Percentiles rank a stretch among this genome's conserved stretches.
Evolutionary conservation across 257 asterid species (phyloP).

Genomic region (Rubia yunnanensis): DNA sequence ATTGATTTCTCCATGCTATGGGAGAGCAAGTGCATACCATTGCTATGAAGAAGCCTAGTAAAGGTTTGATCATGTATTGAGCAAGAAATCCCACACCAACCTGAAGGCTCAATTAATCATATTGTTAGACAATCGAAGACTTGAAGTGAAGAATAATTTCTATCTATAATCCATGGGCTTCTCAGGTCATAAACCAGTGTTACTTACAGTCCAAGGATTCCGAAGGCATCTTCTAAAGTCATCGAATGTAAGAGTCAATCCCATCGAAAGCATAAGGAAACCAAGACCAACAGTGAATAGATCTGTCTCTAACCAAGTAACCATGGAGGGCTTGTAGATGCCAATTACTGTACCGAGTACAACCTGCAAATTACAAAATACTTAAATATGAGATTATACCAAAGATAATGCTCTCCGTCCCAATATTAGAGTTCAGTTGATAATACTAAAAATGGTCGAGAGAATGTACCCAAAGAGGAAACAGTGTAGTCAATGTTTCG

Average conservation of each 20-base stretch:
- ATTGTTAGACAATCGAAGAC: conserved; percentile 13
- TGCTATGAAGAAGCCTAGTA: conserved; percentile 73
- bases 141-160: conserved; percentile 3
- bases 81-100: conserved; percentile 95
- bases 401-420: background rate
- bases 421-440: conserved; percentile 1
- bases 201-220: conserved; percentile 95
- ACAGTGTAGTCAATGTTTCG: conserved; percentile 84
- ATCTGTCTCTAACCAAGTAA: conserved; percentile 90
- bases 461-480: conserved; percentile 84
- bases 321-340: conserved; percentile 83
- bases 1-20: background rate
- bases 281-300: conserved; percentile 89
- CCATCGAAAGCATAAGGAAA: conserved; percentile 98
- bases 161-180: conserved; percentile 3
- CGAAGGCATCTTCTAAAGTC: conserved; percentile 88
- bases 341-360: conserved; percentile 86
- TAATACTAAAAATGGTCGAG: conserved; percentile 13
- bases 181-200: background rate
- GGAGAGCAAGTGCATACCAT: conserved; percentile 41
- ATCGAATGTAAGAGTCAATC: conserved; percentile 84
- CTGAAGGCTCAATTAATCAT: conserved; percentile 29
- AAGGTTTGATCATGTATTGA: conserved; percentile 83
- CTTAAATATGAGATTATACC: conserved; percentile 9
- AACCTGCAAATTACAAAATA: conserved; percentile 46